Conservation (phyloP, 352 stramenopile genomes). For the Pythium rishiriense region DNA sequence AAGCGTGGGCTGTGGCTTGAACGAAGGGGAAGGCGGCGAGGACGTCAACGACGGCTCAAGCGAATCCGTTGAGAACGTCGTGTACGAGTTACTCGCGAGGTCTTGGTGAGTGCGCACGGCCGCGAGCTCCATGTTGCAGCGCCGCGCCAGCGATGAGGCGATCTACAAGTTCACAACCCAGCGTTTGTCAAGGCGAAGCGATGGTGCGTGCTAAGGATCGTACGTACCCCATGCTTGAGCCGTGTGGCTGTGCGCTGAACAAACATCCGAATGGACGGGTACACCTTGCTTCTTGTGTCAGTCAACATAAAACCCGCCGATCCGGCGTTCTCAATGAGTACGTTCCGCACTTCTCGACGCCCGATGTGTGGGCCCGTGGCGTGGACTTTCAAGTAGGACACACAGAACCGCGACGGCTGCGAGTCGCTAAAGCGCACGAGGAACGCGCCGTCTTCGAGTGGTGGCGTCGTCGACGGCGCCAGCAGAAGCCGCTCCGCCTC, state of each 20-base stretch:
- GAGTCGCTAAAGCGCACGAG: constrained; percentile 80
- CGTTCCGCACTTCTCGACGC: constrained; percentile 66
- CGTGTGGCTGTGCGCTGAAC: constrained; percentile 57
- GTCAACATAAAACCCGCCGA: constrained; percentile 48
- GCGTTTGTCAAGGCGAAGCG: not conserved
- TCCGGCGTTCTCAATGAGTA: constrained; percentile 65
- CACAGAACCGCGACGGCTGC: constrained; percentile 71
- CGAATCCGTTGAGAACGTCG: constrained; percentile 66
- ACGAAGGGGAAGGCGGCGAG: constrained; percentile 18
- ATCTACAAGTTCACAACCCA: constrained; percentile 30
- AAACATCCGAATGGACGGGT: constrained; percentile 65
- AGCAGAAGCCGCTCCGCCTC: constrained; percentile 51
- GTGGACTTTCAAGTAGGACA: constrained; percentile 81
- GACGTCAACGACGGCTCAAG: constrained; percentile 33
- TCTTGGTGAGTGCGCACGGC: constrained; percentile 33
- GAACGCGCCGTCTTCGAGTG: constrained; percentile 63
- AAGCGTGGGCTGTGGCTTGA: not conserved
- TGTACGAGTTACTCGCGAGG: constrained; percentile 58
- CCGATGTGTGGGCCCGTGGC: constrained; percentile 28
- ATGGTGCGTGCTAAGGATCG: too few relatives aligned
- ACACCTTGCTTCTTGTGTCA: constrained; percentile 47
- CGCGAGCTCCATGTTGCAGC: constrained; percentile 44
- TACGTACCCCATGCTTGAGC: constrained; percentile 61
- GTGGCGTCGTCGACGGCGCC: not conserved
- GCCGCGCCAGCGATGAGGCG: constrained; percentile 46